Percentiles rank a stretch among this genome's conserved stretches.
phyloP scores from a whole-genome alignment of 1,139 yeast genomes.

The Wickerhamomyces sp. region DNA sequence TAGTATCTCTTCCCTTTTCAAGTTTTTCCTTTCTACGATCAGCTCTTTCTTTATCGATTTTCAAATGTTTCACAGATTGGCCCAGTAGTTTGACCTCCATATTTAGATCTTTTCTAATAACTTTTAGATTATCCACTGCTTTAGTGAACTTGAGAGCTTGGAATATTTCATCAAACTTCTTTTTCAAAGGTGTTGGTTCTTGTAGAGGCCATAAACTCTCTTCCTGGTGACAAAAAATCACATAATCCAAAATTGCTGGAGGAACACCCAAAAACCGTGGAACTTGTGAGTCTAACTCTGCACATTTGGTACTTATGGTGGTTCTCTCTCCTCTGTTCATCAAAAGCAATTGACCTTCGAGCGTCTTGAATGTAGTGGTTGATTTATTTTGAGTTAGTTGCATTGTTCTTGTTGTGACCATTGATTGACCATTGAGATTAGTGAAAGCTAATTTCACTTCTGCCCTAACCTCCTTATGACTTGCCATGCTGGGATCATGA shows the following conservation, averaged over 20 bases:
- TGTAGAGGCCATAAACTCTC: slow-evolving; percentile 95
- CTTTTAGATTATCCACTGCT: slow-evolving; percentile 77
- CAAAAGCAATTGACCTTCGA: slow-evolving; percentile 82
- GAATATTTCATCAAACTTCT: slow-evolving; percentile 92
- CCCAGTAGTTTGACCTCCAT: slow-evolving; percentile 70
- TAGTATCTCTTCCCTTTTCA: slow-evolving; percentile 38
- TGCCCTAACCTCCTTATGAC: slow-evolving; percentile 75
- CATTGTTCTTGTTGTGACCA: slow-evolving; percentile 85
- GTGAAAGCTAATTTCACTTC: slow-evolving; percentile 87
- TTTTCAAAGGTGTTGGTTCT: slow-evolving; percentile 85
- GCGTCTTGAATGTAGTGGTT: slow-evolving; percentile 74
- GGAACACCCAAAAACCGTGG: slow-evolving; percentile 87
- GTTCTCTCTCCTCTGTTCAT: slow-evolving; percentile 62
- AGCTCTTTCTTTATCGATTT: slow-evolving; percentile 71
- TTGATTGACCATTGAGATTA: slow-evolving; percentile 66
- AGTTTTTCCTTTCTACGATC: slow-evolving; percentile 48
- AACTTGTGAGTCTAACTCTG: slow-evolving; percentile 78
- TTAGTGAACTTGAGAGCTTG: slow-evolving; percentile 93
- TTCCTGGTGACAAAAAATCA: slow-evolving; percentile 96
- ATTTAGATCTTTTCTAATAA: slow-evolving; percentile 71
- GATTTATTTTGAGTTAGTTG: slow-evolving; percentile 62
- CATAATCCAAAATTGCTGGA: slow-evolving; percentile 82
- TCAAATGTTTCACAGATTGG: slow-evolving; percentile 73
- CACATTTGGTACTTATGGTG: slow-evolving; percentile 76
- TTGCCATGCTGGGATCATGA: slow-evolving; percentile 83